A percentile compares a stretch with the other conserved stretches of the same genome.
phyloP scores from a whole-genome alignment of 2,329 filamentous ascomycete species.

The Phoma sp. region DNA sequence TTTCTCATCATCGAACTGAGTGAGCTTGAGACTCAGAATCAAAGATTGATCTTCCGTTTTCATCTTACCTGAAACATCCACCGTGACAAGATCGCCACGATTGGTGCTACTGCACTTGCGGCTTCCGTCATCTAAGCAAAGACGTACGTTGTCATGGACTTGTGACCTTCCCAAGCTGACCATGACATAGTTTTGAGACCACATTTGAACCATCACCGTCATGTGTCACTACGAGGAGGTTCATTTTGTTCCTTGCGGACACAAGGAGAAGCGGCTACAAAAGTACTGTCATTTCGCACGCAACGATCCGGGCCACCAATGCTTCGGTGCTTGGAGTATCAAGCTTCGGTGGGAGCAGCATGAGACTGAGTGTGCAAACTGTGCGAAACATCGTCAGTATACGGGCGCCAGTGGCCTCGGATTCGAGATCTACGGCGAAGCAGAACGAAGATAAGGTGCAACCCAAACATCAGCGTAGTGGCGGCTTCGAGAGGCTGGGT shows the following conservation, averaged over 20 bases:
- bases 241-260: slow-evolving; percentile 65
- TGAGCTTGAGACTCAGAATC: not conserved
- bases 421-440: not conserved
- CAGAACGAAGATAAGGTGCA: not conserved
- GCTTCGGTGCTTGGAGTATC: slow-evolving; percentile 70
- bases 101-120: not conserved
- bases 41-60: not conserved
- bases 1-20: not conserved
- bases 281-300: slow-evolving; percentile 77
- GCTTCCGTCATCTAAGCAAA: not conserved
- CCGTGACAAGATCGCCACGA: not conserved
- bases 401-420: not conserved
- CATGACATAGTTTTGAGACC: not conserved
- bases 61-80: not conserved
- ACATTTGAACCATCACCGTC: not conserved
- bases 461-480: too few relatives aligned
- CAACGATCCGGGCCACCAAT: slow-evolving; percentile 73
- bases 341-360: slow-evolving; percentile 62
- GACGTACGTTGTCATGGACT: not conserved
- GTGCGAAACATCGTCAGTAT: slow-evolving; percentile 11
- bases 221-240: slow-evolving; percentile 79
- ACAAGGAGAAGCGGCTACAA: slow-evolving; percentile 65
- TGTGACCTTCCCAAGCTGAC: not conserved
- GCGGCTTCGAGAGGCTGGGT: too few relatives aligned
- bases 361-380: slow-evolving; percentile 39